These are phyloP conservation scores for Bimuria novae-zelandiae DNA, from an alignment of 2,329 filamentous ascomycete species.

Conservation along the genomic window DNA sequence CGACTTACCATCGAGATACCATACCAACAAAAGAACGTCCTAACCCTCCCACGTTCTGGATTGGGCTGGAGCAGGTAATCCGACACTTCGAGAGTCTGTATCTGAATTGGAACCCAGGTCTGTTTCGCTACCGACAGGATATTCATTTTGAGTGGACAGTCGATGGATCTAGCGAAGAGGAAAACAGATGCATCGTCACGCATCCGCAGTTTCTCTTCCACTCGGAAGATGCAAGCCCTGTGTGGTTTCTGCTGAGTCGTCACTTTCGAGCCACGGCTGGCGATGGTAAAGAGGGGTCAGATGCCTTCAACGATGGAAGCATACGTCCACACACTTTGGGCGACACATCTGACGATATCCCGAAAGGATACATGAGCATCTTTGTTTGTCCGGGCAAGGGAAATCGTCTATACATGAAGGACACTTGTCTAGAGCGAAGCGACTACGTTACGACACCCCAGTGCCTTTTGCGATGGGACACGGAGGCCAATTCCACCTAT, in stretches of 20 bases:
- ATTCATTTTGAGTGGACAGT: constrained; percentile 86
- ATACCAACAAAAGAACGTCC: constrained; percentile 39
- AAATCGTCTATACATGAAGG: constrained; percentile 72
- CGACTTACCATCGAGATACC: constrained; percentile 33
- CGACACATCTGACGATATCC: constrained; percentile 33
- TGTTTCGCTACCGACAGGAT: constrained; percentile 83
- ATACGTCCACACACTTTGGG: constrained; percentile 27
- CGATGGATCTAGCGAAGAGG: constrained; percentile 51
- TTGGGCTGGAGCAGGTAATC: constrained; percentile 81
- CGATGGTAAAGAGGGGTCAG: constrained; percentile 43
- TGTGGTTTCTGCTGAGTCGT: constrained; percentile 85
- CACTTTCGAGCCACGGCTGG: constrained; percentile 70
- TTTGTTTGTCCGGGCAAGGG: constrained; percentile 77
- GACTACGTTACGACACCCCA: constrained; percentile 96
- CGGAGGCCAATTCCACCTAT: constrained; percentile 56
- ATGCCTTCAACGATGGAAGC: constrained; percentile 39
- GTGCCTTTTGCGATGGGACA: constrained; percentile 77
- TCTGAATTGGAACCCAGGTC: constrained; percentile 90
- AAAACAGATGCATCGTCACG: constrained; percentile 73
- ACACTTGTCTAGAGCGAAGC: constrained; percentile 71
- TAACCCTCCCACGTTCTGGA: constrained; percentile 86
- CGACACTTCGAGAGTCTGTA: constrained; percentile 97
- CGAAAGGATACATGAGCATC: constrained; percentile 81
- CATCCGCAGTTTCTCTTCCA: constrained; percentile 65
- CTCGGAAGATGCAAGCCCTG: constrained; percentile 59